Percentiles rank a stretch among this genome's conserved stretches.
Conservation (phyloP, 352 stramenopile genomes). For the Phytophthora ramorum region DNA sequence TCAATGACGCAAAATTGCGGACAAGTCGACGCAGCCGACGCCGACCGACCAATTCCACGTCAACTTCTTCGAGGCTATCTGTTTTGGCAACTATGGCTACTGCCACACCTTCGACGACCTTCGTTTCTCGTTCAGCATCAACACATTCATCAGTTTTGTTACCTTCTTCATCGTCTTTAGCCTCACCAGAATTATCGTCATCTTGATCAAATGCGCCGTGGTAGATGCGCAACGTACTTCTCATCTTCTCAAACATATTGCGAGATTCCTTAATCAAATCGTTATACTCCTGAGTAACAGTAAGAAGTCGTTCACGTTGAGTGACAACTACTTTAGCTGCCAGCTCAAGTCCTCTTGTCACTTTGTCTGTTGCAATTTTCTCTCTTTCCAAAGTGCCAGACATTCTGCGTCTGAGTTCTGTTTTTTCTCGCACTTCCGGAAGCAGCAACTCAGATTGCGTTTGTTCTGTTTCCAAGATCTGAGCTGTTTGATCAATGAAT, state of each 20-base stretch:
- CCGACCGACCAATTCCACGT: not conserved
- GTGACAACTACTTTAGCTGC: constrained; percentile 42
- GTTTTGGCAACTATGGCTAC: not conserved
- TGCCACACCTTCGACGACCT: not conserved
- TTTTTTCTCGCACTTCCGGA: constrained; percentile 57
- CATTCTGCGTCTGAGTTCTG: constrained; percentile 55
- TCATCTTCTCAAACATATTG: constrained; percentile 35
- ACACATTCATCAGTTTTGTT: not conserved
- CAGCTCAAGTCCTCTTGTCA: constrained; percentile 54
- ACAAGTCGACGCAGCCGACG: constrained; percentile 27
- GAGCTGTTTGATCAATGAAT: constrained; percentile 63
- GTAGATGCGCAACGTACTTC: constrained; percentile 35
- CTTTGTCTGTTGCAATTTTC: constrained; percentile 55
- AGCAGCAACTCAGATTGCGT: constrained; percentile 55
- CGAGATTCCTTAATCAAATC: constrained; percentile 51
- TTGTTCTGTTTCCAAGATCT: constrained; percentile 57
- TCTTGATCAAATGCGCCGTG: constrained; percentile 31
- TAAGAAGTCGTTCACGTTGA: constrained; percentile 47
- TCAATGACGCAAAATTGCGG: constrained; percentile 45
- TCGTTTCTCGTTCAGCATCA: not conserved
- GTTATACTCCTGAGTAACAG: constrained; percentile 62
- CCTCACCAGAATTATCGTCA: not conserved
- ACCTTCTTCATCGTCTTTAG: constrained; percentile 4
- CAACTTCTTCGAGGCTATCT: not conserved
- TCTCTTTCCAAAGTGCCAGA: constrained; percentile 71